A percentile compares a stretch with the other conserved stretches of the same genome.
phyloP scores from a whole-genome alignment of 176 grass and related monocot species.

The Aechmea fasciata region DNA sequence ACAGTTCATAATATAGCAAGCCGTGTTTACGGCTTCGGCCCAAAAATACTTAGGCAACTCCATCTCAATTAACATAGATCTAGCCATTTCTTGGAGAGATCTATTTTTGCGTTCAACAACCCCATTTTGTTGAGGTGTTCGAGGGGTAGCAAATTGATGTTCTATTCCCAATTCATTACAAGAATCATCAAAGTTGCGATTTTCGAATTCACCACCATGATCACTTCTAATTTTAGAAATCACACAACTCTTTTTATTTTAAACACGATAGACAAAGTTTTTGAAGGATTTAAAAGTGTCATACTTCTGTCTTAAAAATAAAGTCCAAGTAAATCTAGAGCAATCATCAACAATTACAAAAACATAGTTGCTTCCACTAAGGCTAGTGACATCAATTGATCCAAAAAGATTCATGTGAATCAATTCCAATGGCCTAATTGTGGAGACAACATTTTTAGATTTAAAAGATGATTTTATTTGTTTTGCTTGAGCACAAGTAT shows the following conservation, averaged over 20 bases:
- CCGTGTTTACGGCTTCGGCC: not conserved
- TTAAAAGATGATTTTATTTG: too few species aligned
- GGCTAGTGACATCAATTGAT: too few species aligned
- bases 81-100: not conserved
- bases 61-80: not conserved
- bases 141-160: not conserved
- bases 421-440: too few species aligned
- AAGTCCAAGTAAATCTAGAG: not conserved
- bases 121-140: not conserved
- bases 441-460: too few species aligned
- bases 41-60: not conserved
- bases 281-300: not conserved
- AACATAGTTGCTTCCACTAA: not conserved
- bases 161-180: not conserved
- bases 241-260: not conserved
- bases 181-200: not conserved
- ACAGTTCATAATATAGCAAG: not conserved
- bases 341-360: constrained; percentile 7
- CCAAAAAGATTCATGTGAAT: too few species aligned
- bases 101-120: not conserved
- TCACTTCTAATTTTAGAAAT: not conserved
- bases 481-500: too few species aligned
- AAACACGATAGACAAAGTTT: not conserved
- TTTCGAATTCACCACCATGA: not conserved
- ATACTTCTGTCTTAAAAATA: not conserved